Evolutionary conservation across 208 protist species (phyloP).

Genomic region (Leptomonas pyrrhocoris): DNA sequence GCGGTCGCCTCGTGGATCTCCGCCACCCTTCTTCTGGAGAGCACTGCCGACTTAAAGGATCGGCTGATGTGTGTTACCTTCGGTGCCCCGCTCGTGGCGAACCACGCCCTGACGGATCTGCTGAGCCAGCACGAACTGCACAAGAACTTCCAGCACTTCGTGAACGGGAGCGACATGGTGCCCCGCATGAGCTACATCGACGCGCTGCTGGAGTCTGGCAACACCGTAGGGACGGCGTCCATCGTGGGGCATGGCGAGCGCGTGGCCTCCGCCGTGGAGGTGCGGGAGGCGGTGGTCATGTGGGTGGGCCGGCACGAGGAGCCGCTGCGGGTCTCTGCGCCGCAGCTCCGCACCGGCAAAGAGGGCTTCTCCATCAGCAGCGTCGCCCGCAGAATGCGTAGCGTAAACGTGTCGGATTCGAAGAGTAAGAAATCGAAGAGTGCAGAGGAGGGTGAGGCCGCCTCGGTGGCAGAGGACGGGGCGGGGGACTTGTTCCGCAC

Average conservation of each 20-base stretch:
- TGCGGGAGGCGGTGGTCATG: conserved; percentile 18
- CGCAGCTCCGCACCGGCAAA: not conserved
- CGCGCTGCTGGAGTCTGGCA: conserved; percentile 32
- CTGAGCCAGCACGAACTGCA: conserved; percentile 11
- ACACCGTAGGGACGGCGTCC: conserved; percentile 23
- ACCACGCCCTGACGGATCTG: conserved; percentile 28
- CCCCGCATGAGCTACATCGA: conserved; percentile 39
- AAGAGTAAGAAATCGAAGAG: not conserved
- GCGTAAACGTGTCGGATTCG: not conserved
- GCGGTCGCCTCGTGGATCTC: conserved; percentile 34
- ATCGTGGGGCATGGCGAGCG: conserved; percentile 4
- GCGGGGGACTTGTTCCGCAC: conserved; percentile 38
- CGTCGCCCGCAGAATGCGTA: not conserved
- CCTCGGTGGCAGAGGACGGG: not conserved
- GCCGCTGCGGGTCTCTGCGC: conserved; percentile 3
- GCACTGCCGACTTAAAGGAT: conserved; percentile 28
- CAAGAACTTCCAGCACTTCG: conserved; percentile 46
- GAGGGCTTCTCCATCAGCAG: conserved; percentile 5
- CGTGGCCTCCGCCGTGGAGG: conserved; percentile 5
- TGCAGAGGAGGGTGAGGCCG: not conserved
- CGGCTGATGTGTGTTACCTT: conserved; percentile 53
- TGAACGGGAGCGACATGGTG: conserved; percentile 50
- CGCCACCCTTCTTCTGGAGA: conserved; percentile 39
- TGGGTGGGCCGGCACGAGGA: conserved; percentile 27
- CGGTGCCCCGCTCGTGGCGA: conserved; percentile 44